phyloP scores from a whole-genome alignment of 2,329 filamentous ascomycete genomes.

The Exophiala sideris region DNA sequence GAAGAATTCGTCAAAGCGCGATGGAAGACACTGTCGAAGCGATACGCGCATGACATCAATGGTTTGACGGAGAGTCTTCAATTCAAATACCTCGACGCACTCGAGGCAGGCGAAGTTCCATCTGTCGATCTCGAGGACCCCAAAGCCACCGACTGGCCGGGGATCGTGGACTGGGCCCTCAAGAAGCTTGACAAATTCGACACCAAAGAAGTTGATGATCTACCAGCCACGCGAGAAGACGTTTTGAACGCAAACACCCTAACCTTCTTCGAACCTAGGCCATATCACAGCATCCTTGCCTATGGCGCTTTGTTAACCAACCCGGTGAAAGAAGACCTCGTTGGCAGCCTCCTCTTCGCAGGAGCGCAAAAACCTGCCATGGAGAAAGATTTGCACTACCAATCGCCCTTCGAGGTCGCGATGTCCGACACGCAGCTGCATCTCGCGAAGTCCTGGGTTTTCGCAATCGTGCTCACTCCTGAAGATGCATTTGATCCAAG shows the following conservation, averaged over 20 bases:
- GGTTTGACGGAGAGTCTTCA: constrained; percentile 49
- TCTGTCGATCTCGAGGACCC: constrained; percentile 44
- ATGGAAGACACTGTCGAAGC: constrained; percentile 38
- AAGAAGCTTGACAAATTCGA: constrained; percentile 40
- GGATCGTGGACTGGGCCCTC: constrained; percentile 46
- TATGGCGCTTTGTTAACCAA: constrained; percentile 33
- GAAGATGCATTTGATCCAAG: constrained; percentile 40
- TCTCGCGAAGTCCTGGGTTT: constrained; percentile 46
- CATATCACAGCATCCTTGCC: constrained; percentile 38
- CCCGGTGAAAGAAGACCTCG: constrained; percentile 34
- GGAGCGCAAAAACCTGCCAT: constrained; percentile 21
- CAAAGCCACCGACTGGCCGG: constrained; percentile 45
- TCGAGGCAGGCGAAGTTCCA: constrained; percentile 42
- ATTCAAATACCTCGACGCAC: constrained; percentile 44
- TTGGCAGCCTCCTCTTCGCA: constrained; percentile 37
- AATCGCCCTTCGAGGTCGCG: constrained; percentile 5
- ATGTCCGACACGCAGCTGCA: constrained; percentile 9
- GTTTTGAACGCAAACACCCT: constrained; percentile 43
- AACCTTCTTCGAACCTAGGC: constrained; percentile 33
- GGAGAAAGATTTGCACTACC: constrained; percentile 1
- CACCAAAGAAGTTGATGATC: constrained; percentile 36
- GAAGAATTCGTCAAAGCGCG: constrained; percentile 37
- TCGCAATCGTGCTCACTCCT: constrained; percentile 45
- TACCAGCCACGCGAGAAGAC: constrained; percentile 44
- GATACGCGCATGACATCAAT: constrained; percentile 39